Evolutionary conservation across 495 filamentous ascomycete genomes (phyloP), one percentile per base, ranked within the genome.

Genomic region (Lineolata rhizophorae): DNA sequence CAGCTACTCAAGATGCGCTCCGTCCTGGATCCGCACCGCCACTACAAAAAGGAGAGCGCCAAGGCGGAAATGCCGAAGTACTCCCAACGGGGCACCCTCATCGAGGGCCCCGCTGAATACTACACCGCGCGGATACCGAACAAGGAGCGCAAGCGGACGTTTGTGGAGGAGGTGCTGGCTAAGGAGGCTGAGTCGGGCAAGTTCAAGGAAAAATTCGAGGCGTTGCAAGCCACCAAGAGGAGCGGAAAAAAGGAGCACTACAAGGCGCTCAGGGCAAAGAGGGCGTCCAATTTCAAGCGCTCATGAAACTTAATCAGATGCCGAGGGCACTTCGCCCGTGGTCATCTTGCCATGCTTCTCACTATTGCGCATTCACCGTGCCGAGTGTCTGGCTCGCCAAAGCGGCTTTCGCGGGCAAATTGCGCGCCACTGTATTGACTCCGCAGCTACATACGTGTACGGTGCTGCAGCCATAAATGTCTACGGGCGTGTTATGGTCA

Each of bases 61-160:
- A 76, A 73, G 53, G 52, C 57, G 32, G 49, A 62, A 26, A 48
- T 72, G 2, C 87, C 87, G 4, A 63, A 82, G 36, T 94, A 72
- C 48, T 84, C 74, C 17, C 78, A 90, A 40, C 70, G 93, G 15
- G 87, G 87, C 28, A 90, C 76, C 2, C 70, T 95, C 32, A 65
- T 93, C 21, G 70, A 91, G 42, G 85, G 84, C 0, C 78, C 83
- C 13, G 82, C 80, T 0, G 87, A 97, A 41, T 91, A 73, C 56
- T 77, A 67, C 55, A 80, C 61, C 39, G 62, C 64, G 11, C 67
- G 87, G 14, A 62, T 95, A 21, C 62, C 66, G 18, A 87, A 83
- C 50, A 90, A 76, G 52, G 76, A 95, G 44, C 63, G 79, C 37
- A 92, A 90, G 58, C 67, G 64, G 40, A 92, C 79, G 2, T 77